Conservation (phyloP, 2,329 filamentous ascomycete genomes). For the Rhynchosporium agropyri region DNA sequence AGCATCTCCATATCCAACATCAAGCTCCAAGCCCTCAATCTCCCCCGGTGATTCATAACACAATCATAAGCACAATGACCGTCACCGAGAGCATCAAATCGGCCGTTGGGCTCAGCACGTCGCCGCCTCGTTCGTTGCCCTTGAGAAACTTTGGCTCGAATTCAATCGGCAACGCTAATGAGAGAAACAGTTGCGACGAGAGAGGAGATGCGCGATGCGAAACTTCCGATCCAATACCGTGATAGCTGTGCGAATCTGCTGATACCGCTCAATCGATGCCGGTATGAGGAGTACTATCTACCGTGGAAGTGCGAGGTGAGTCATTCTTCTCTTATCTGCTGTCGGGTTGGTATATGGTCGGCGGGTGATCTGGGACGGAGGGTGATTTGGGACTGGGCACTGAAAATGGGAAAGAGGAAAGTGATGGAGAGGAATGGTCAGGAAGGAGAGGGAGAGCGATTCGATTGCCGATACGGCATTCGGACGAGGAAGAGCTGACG, state of each 20-base stretch:
- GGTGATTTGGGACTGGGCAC: neutral
- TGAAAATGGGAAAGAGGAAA: neutral
- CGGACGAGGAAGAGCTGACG: constrained; percentile 25
- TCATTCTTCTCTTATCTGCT: constrained; percentile 1
- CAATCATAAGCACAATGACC: constrained; percentile 45
- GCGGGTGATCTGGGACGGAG: too few relatives aligned
- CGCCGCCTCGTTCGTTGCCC: constrained; percentile 33
- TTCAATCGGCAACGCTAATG: constrained; percentile 25
- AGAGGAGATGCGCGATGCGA: constrained; percentile 92
- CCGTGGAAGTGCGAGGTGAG: constrained; percentile 97
- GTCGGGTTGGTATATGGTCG: too few relatives aligned
- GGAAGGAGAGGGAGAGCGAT: constrained; percentile 2
- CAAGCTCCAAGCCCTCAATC: neutral
- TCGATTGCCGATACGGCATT: neutral
- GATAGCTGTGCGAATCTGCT: constrained; percentile 94
- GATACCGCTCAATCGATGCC: constrained; percentile 95
- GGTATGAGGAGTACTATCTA: constrained; percentile 86
- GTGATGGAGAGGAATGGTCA: neutral
- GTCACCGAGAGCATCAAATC: constrained; percentile 52
- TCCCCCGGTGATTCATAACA: neutral
- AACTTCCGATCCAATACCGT: constrained; percentile 85
- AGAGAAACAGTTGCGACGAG: constrained; percentile 68
- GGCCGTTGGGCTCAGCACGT: constrained; percentile 47
- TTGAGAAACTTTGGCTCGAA: neutral
- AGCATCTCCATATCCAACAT: constrained; percentile 3